Conservation (phyloP, 2,329 filamentous ascomycete species). For the Cladosporium oxysporum region DNA sequence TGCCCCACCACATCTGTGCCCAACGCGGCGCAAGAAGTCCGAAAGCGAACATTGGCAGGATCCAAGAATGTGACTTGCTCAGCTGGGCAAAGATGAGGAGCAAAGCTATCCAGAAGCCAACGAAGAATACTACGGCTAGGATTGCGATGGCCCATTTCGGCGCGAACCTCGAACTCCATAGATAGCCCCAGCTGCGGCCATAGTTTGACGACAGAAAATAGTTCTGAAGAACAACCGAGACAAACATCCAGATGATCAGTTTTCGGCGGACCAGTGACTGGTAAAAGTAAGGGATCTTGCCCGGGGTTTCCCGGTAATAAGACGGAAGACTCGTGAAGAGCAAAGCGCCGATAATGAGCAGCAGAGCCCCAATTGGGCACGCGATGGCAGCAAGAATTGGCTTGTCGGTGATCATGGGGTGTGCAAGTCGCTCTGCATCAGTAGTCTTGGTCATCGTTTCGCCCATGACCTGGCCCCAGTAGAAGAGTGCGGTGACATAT, state of each 20-base stretch:
- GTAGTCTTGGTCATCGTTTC: slow-evolving; percentile 38
- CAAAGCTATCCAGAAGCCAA: slow-evolving; percentile 55
- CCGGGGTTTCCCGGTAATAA: slow-evolving; percentile 42
- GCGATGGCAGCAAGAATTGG: slow-evolving; percentile 48
- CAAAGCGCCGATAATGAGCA: slow-evolving; percentile 56
- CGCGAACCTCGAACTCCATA: slow-evolving; percentile 59
- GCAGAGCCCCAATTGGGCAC: slow-evolving; percentile 56
- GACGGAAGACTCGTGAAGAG: slow-evolving; percentile 62
- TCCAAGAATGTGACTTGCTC: slow-evolving; percentile 62
- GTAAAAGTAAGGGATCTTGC: slow-evolving; percentile 65
- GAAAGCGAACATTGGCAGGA: slow-evolving; percentile 65
- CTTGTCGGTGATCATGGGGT: neutral
- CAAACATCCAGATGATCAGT: slow-evolving; percentile 66
- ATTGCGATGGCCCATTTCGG: slow-evolving; percentile 57
- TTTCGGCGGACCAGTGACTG: slow-evolving; percentile 60
- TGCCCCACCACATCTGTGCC: slow-evolving; percentile 67
- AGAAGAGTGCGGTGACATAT: slow-evolving; percentile 66
- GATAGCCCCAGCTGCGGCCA: slow-evolving; percentile 65
- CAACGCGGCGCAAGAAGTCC: slow-evolving; percentile 65
- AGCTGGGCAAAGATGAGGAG: slow-evolving; percentile 54
- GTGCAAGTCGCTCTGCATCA: slow-evolving; percentile 22
- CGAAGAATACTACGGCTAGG: slow-evolving; percentile 56
- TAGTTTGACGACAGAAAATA: slow-evolving; percentile 66
- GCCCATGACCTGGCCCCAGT: slow-evolving; percentile 62
- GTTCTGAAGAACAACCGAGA: slow-evolving; percentile 64